A percentile compares a stretch with the other conserved stretches of the same genome.
phyloP scores from a whole-genome alignment of 768 basidiomycete genomes.

The Tulasnella sp. region DNA sequence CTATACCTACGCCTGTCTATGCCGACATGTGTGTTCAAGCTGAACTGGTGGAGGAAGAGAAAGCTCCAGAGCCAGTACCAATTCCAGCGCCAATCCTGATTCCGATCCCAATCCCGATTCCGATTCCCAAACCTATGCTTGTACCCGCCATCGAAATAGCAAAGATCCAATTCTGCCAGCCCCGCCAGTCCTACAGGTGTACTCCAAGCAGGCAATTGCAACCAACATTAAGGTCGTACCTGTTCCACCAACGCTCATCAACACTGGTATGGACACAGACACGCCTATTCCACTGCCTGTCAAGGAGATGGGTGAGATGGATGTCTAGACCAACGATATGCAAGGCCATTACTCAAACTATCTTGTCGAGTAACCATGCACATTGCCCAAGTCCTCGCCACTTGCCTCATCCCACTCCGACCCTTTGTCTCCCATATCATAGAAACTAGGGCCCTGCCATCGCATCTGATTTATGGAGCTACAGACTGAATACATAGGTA shows the following conservation, averaged over 20 bases:
- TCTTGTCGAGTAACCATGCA: too few relatives aligned
- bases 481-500: too few relatives aligned
- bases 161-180: slow-evolving; percentile 25
- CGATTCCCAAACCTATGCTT: too few relatives aligned
- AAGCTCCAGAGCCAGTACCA: slow-evolving; percentile 15
- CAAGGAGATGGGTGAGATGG: slow-evolving; percentile 23
- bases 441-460: too few relatives aligned
- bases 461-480: too few relatives aligned
- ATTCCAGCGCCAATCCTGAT: slow-evolving; percentile 17
- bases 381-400: too few relatives aligned
- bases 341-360: too few relatives aligned
- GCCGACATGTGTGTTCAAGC: slow-evolving; percentile 35
- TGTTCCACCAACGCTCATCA: slow-evolving; percentile 26
- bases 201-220: not conserved
- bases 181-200: not conserved
- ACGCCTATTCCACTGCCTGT: slow-evolving; percentile 19
- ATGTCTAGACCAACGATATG: slow-evolving; percentile 25
- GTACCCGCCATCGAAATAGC: slow-evolving; percentile 38
- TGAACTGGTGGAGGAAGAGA: slow-evolving; percentile 22
- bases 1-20: slow-evolving; percentile 20
- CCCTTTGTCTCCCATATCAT: too few relatives aligned
- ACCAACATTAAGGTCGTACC: not conserved
- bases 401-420: too few relatives aligned
- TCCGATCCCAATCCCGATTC: too few relatives aligned
- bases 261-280: slow-evolving; percentile 30